phyloP scores from a whole-genome alignment of 179 eudicot genomes.

The Gypsophila paniculata region DNA sequence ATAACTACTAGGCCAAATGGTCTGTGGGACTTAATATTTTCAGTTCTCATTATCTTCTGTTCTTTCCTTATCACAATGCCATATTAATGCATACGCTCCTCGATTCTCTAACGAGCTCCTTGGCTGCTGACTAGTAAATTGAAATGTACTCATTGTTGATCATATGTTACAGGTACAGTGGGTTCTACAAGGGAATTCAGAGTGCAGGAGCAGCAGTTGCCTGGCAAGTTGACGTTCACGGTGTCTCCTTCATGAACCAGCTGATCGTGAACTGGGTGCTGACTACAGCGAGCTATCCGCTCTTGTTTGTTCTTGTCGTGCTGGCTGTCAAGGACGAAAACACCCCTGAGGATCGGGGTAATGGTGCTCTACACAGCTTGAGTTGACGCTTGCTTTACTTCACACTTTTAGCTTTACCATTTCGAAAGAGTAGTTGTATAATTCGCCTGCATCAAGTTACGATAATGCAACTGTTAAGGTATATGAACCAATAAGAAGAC shows the following conservation, averaged over 20 bases:
- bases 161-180: conserved; percentile 59
- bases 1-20: not conserved
- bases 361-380: conserved; percentile 26
- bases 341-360: conserved; percentile 22
- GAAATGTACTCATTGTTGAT: not conserved
- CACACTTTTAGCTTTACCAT: not conserved
- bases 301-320: conserved; percentile 52
- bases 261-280: conserved; percentile 67
- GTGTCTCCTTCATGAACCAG: conserved; percentile 54
- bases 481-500: too few relatives aligned
- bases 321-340: conserved; percentile 74
- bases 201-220: conserved; percentile 97
- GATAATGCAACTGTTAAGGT: not conserved
- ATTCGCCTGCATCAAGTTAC: not conserved
- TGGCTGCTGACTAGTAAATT: not conserved
- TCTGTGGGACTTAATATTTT: too few relatives aligned
- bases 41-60: too few relatives aligned
- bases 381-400: conserved; percentile 1
- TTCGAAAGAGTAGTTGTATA: conserved; percentile 1
- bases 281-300: conserved; percentile 70
- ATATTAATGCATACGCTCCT: too few relatives aligned
- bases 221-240: conserved; percentile 83
- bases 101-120: not conserved
- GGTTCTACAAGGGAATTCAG: conserved; percentile 94
- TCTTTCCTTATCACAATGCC: too few relatives aligned